These are phyloP conservation scores for Arabis hirsuta DNA, from an alignment of 345 rosid genomes.

Conservation along the genomic window DNA sequence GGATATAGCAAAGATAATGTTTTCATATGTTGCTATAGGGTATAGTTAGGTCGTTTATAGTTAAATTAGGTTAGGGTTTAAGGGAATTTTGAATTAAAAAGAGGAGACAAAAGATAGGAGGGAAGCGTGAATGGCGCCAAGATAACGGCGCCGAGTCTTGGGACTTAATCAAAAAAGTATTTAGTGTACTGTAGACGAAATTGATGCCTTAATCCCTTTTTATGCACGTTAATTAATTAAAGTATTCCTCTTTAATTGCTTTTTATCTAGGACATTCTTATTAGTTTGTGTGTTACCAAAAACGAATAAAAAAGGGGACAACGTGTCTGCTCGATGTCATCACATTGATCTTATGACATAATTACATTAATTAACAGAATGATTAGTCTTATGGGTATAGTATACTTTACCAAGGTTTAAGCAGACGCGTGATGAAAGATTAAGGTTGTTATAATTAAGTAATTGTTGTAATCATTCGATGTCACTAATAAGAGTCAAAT, in stretches of 20 bases:
- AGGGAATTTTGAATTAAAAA: not conserved
- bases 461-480: constrained; percentile 30
- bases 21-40: constrained; percentile 20
- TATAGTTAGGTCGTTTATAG: constrained; percentile 33
- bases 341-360: constrained; percentile 15
- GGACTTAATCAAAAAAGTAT: constrained; percentile 31
- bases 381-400: constrained; percentile 1
- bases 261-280: constrained; percentile 5
- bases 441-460: not conserved
- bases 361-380: not conserved
- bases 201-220: constrained; percentile 40
- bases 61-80: constrained; percentile 35
- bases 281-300: constrained; percentile 20
- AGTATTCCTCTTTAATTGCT: constrained; percentile 4
- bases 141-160: constrained; percentile 46
- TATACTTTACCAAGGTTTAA: constrained; percentile 3
- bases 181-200: constrained; percentile 36
- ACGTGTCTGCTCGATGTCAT: constrained; percentile 41
- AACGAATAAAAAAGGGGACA: constrained; percentile 31
- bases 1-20: constrained; percentile 6
- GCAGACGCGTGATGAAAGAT: constrained; percentile 28
- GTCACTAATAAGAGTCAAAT: constrained; percentile 3
- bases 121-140: constrained; percentile 46
- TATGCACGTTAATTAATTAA: constrained; percentile 18
- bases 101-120: constrained; percentile 21